phyloP scores from a whole-genome alignment of 805 yeast species.

The Candida oleophila region DNA sequence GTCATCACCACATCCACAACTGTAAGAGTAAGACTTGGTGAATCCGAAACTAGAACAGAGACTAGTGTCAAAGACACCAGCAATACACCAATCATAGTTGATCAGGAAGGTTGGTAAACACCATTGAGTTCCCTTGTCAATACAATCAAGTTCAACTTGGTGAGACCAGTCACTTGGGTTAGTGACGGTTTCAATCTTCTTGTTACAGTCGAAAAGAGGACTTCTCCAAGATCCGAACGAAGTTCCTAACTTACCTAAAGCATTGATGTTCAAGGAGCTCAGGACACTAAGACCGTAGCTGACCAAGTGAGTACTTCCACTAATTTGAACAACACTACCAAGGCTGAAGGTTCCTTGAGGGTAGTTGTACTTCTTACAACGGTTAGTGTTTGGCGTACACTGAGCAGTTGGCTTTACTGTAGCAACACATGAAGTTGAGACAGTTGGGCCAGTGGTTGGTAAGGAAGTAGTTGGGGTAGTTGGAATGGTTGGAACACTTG shows the following conservation, averaged over 20 bases:
- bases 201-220: not conserved
- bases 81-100: not conserved
- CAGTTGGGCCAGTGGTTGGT: constrained; percentile 3
- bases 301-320: not conserved
- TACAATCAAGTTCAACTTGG: constrained; percentile 3
- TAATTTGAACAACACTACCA: not conserved
- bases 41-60: not conserved
- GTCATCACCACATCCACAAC: constrained; percentile 2
- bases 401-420: not conserved
- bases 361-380: constrained; percentile 2
- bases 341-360: not conserved
- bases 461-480: not conserved
- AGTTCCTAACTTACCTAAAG: not conserved
- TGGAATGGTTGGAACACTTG: not conserved
- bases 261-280: not conserved
- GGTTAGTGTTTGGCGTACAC: constrained; percentile 1
- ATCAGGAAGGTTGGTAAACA: constrained; percentile 4
- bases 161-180: not conserved
- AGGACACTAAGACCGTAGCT: not conserved
- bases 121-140: constrained; percentile 1
- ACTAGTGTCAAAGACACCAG: not conserved
- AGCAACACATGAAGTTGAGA: not conserved
- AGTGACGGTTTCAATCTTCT: not conserved
- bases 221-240: not conserved
- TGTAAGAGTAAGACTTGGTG: not conserved